These are phyloP conservation scores for Sphaerostilbella broomeana DNA, from an alignment of 2,329 filamentous ascomycete species.

Conservation along the genomic window DNA sequence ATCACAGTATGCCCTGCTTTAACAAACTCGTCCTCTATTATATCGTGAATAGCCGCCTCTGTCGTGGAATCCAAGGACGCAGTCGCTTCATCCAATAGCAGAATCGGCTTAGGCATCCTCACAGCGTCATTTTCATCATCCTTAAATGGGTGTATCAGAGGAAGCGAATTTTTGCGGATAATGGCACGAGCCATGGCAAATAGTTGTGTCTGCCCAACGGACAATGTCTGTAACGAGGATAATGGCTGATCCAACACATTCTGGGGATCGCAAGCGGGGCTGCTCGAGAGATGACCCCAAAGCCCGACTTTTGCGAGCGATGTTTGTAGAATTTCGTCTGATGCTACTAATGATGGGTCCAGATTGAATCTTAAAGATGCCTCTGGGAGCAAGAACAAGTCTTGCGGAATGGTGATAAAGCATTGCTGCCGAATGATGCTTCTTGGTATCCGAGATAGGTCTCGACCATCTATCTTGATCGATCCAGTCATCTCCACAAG, in stretches of 20 bases:
- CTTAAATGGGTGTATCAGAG: too few species aligned
- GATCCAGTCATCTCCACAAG: slow-evolving; percentile 18
- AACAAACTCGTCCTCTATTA: slow-evolving; percentile 22
- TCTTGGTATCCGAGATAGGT: slow-evolving; percentile 19
- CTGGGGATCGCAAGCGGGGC: neutral
- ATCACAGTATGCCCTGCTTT: slow-evolving; percentile 30
- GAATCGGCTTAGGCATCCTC: slow-evolving; percentile 24
- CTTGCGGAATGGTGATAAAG: slow-evolving; percentile 28
- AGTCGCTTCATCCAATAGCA: slow-evolving; percentile 28
- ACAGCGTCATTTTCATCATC: too few species aligned
- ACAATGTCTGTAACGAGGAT: slow-evolving; percentile 20
- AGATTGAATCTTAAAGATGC: slow-evolving; percentile 18
- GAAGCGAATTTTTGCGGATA: slow-evolving; percentile 19
- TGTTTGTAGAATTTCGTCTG: slow-evolving; percentile 3
- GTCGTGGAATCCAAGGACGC: slow-evolving; percentile 28
- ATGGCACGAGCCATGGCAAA: slow-evolving; percentile 27
- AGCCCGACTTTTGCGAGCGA: slow-evolving; percentile 13
- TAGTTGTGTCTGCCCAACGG: slow-evolving; percentile 27
- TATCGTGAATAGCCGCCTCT: slow-evolving; percentile 25
- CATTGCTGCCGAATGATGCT: slow-evolving; percentile 21
- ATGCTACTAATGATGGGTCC: slow-evolving; percentile 13
- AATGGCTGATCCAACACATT: slow-evolving; percentile 20
- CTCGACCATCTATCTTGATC: slow-evolving; percentile 25
- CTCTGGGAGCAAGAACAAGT: slow-evolving; percentile 17
- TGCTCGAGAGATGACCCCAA: slow-evolving; percentile 8